These are phyloP conservation scores for Ascochyta viciae-villosae DNA, from an alignment of 2,329 filamentous ascomycete genomes.

Conservation along the genomic window DNA sequence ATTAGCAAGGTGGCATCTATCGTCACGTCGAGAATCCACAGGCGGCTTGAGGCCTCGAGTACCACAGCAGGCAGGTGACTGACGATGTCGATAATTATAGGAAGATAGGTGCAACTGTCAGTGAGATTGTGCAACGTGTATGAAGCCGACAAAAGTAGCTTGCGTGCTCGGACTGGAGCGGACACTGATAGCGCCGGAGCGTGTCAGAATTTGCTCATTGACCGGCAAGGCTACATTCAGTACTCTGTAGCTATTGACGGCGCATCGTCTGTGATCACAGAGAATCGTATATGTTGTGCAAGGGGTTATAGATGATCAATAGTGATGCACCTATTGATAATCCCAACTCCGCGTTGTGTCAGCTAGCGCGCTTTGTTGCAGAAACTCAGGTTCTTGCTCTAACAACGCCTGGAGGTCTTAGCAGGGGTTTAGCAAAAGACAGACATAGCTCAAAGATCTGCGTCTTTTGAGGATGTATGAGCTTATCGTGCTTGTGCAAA, in stretches of 20 bases:
- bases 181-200: constrained; percentile 13
- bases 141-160: constrained; percentile 19
- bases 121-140: constrained; percentile 13
- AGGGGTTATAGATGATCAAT: constrained; percentile 14
- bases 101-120: background rate
- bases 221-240: background rate
- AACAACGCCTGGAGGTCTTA: too few species aligned
- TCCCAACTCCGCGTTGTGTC: constrained; percentile 10
- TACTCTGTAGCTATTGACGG: background rate
- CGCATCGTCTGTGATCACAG: background rate
- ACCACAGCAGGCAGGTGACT: constrained; percentile 1
- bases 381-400: too few species aligned
- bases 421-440: too few species aligned
- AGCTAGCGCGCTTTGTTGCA: constrained; percentile 9
- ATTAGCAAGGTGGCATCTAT: constrained; percentile 6
- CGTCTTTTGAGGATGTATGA: too few species aligned
- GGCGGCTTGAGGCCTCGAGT: background rate
- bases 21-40: background rate
- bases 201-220: constrained; percentile 27
- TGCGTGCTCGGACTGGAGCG: constrained; percentile 17
- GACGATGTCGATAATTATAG: constrained; percentile 3
- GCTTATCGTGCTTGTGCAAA: too few species aligned
- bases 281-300: background rate
- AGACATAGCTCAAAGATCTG: too few species aligned
- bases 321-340: constrained; percentile 21